Conservation (phyloP, 352 stramenopile species). For the Phytophthora ramorum region DNA sequence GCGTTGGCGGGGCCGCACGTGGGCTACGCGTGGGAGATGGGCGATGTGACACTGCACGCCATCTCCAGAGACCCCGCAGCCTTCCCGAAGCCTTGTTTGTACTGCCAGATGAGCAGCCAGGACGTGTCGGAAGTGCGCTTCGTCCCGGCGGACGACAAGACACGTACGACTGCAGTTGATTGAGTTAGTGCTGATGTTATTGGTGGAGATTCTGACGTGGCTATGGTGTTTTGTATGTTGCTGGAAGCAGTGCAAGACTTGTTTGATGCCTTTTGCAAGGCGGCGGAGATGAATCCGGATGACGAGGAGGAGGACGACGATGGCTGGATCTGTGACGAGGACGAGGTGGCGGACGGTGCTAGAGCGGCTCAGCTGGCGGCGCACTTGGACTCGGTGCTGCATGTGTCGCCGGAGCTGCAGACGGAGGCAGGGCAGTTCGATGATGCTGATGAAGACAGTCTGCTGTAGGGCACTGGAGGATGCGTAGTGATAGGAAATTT, state of each 20-base stretch:
- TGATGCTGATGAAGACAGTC: conserved; percentile 76
- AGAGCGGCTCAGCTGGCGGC: conserved; percentile 65
- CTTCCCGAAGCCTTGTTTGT: conserved; percentile 77
- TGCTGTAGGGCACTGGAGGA: conserved; percentile 31
- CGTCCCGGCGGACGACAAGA: conserved; percentile 68
- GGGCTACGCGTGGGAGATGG: conserved; percentile 82
- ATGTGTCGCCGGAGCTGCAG: conserved; percentile 60
- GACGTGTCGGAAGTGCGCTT: conserved; percentile 81
- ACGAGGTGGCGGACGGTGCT: conserved; percentile 75
- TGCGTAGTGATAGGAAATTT: conserved; percentile 33
- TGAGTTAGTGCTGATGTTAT: not conserved
- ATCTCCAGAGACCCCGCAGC: conserved; percentile 73
- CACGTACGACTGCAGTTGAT: conserved; percentile 44
- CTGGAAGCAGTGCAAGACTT: conserved; percentile 63
- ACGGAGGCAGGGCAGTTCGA: conserved; percentile 78
- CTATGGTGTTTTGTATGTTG: not conserved
- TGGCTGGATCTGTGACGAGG: conserved; percentile 85
- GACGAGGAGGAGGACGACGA: conserved; percentile 59
- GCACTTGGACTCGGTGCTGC: conserved; percentile 75
- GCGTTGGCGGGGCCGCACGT: conserved; percentile 41
- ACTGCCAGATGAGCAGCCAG: conserved; percentile 82
- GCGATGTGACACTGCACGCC: conserved; percentile 71
- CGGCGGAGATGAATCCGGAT: conserved; percentile 85
- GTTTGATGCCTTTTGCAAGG: conserved; percentile 82
- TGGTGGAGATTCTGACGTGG: not conserved